Base-by-base conservation (phyloP, 768 basidiomycete species). In the Russula lepida region DNA sequence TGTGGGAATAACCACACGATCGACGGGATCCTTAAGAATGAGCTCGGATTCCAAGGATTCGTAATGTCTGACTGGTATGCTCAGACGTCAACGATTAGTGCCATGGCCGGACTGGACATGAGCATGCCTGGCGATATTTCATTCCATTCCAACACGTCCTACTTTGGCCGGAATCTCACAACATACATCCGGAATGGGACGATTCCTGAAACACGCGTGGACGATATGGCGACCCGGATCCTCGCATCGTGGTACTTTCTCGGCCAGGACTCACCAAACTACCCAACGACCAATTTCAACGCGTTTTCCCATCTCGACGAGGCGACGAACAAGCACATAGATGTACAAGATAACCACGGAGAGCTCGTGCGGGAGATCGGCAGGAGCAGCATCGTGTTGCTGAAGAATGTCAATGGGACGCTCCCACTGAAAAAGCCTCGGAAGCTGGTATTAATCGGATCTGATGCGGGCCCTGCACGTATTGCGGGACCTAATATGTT, bases 221-320 rank as follows among this genome's bases (percentile, higher is more conserved):
- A 86, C 58, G 91, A 94, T 69, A 92, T 92, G 88, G 90, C 86
- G 4, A 84, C 81, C 12, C 84, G 91, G 32, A 86, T 93, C 67
- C 70, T 92, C 28, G 86, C 89, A 2, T 74, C 77, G 0, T 92
- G 83, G 81, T 90, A 85, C 67, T 72, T 81, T 56, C 77, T 87
- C 49, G 75, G 76, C 39, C 88, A 90, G 73, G 85, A 93, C 71
- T 71, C 74, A 17, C 69, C 77, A 9, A 71, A 74, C 15, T 94
- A 79, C 72, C 90, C 92, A 0, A 61, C 69, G 12, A 78, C 81
- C 65, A 90, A 84, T 75, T 92, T 93, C 71, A 81, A 91, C 68
- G 81, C 83, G 2, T 86, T 85, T 76, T 58, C 69, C n/a, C 74
- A 76, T 0, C 76, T 78, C 50, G 77, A 81, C 67, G 77, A 79